Conservation (phyloP, 345 rosid species). For the Eucalyptus marginata region DNA sequence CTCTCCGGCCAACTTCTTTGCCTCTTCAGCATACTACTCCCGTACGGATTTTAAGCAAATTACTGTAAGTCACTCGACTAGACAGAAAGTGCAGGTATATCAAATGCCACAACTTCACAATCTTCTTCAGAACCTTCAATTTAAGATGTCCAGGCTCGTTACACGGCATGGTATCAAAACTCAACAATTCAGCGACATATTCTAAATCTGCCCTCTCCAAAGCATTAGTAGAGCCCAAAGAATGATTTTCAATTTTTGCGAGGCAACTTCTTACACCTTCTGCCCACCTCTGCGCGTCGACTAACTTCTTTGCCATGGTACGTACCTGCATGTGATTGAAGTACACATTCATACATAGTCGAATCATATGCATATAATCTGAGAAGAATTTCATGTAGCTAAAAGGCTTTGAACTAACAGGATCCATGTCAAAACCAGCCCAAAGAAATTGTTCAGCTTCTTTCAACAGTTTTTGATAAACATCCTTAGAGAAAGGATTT, state of each 20-base stretch:
- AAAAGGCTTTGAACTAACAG: conserved; percentile 36
- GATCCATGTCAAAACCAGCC: conserved; percentile 91
- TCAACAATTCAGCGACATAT: conserved; percentile 34
- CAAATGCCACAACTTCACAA: neutral
- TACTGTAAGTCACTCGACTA: neutral
- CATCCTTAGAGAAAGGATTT: conserved; percentile 36
- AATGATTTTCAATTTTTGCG: conserved; percentile 34
- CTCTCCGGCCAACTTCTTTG: conserved; percentile 41
- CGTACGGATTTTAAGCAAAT: conserved; percentile 5
- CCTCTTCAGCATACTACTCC: conserved; percentile 63
- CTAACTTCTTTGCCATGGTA: conserved; percentile 40
- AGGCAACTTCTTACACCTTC: conserved; percentile 55
- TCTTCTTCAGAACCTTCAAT: conserved; percentile 48
- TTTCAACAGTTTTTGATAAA: conserved; percentile 40
- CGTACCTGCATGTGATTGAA: conserved; percentile 42
- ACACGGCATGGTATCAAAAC: conserved; percentile 48
- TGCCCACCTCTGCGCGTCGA: conserved; percentile 56
- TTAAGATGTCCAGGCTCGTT: conserved; percentile 45
- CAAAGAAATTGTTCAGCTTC: conserved; percentile 96
- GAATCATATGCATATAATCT: neutral
- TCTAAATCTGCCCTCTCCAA: conserved; percentile 38
- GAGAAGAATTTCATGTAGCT: neutral
- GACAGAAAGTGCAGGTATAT: neutral
- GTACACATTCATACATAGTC: neutral
- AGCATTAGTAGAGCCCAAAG: conserved; percentile 4